Evolutionary conservation across 176 grass and related monocot species (phyloP).

Genomic region (Pharus latifolius): DNA sequence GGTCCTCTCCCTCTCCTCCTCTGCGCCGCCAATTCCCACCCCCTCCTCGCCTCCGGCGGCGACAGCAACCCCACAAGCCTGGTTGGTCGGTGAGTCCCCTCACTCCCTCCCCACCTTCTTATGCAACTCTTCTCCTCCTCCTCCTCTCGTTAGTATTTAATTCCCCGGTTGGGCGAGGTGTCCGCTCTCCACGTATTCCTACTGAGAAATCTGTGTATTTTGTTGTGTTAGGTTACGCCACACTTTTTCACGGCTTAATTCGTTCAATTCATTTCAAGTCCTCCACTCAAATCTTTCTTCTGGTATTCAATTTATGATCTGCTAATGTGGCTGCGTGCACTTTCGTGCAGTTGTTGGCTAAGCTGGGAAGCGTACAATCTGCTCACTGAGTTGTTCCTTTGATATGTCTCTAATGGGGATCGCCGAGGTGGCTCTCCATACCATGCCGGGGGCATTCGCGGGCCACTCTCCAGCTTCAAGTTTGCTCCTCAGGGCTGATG

Average conservation of each 20-base stretch:
- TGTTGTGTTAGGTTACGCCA: background rate
- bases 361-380: conserved; percentile 35
- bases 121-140: background rate
- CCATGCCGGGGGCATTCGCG: conserved; percentile 15
- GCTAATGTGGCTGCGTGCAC: background rate
- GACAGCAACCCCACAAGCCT: background rate
- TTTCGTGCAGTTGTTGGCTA: conserved; percentile 43
- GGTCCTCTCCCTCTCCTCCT: background rate
- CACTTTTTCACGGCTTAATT: background rate
- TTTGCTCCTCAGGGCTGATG: conserved; percentile 4
- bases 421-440: conserved; percentile 32
- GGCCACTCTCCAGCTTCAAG: conserved; percentile 15
- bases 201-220: background rate
- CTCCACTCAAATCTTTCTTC: background rate
- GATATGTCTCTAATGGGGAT: conserved; percentile 30
- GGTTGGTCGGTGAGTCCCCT: conserved; percentile 10
- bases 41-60: conserved; percentile 10
- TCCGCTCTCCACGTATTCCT: background rate
- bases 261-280: background rate
- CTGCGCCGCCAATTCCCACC: background rate
- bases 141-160: background rate
- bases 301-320: background rate
- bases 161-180: background rate
- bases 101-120: too few species aligned
- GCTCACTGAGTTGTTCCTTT: conserved; percentile 6